These are phyloP conservation scores for Pyronema omphalodes DNA, from an alignment of 495 filamentous ascomycete genomes.

Conservation along the genomic window DNA sequence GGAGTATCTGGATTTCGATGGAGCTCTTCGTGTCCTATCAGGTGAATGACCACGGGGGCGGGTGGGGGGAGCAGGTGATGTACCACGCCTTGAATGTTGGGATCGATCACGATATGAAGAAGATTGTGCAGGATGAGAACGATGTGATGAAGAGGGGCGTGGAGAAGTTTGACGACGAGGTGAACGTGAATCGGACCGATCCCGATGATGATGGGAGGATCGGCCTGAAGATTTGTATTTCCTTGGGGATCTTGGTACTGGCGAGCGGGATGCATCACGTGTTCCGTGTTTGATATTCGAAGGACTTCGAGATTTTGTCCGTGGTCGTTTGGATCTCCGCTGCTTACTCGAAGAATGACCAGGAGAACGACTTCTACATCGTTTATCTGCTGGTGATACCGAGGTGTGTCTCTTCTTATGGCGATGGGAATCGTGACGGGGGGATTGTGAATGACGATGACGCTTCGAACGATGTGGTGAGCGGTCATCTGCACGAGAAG, in stretches of 20 bases:
- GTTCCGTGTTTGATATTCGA: slow-evolving; percentile 16
- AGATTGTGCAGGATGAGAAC: slow-evolving; percentile 7
- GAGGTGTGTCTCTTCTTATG: slow-evolving; percentile 19
- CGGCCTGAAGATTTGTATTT: slow-evolving; percentile 20
- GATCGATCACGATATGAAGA: slow-evolving; percentile 3
- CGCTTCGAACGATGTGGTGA: slow-evolving; percentile 17
- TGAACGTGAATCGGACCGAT: slow-evolving; percentile 19
- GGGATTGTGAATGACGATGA: slow-evolving; percentile 21
- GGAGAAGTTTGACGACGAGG: slow-evolving; percentile 9
- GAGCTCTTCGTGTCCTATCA: slow-evolving; percentile 14
- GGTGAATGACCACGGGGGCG: slow-evolving; percentile 9
- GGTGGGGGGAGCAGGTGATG: slow-evolving; percentile 4
- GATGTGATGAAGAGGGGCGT: slow-evolving; percentile 10
- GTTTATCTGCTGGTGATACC: slow-evolving; percentile 16
- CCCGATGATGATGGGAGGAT: slow-evolving; percentile 12
- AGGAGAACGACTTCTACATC: slow-evolving; percentile 20
- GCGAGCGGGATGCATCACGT: slow-evolving; percentile 20
- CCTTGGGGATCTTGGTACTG: slow-evolving; percentile 15
- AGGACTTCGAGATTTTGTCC: slow-evolving; percentile 11
- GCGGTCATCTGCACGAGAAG: slow-evolving; percentile 13
- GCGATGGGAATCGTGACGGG: slow-evolving; percentile 18
- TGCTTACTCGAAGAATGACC: slow-evolving; percentile 19
- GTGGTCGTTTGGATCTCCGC: slow-evolving; percentile 20
- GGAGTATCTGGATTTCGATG: slow-evolving; percentile 14
- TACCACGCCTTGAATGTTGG: slow-evolving; percentile 5